Percentiles rank a stretch among this genome's conserved stretches.
These are phyloP conservation scores for Penicillium silybi DNA, from an alignment of 495 filamentous ascomycete species.

Conservation along the genomic window DNA sequence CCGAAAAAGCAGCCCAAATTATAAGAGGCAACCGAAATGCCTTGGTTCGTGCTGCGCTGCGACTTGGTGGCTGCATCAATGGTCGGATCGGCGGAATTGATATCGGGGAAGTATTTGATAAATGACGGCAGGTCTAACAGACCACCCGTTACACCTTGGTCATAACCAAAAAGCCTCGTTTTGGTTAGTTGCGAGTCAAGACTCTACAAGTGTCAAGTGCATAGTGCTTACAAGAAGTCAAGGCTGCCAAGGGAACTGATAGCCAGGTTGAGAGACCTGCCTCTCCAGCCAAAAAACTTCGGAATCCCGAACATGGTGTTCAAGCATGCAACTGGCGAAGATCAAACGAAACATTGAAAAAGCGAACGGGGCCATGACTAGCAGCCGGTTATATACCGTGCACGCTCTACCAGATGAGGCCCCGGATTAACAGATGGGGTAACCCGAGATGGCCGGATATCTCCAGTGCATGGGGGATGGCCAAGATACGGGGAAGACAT, in stretches of 20 bases:
- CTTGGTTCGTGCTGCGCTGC: constrained; percentile 36
- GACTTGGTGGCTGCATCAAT: constrained; percentile 7
- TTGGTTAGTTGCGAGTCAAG: background rate
- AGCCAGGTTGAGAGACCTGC: constrained; percentile 59
- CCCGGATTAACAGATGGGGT: constrained; percentile 21
- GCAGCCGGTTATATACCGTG: constrained; percentile 21
- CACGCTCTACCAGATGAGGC: background rate
- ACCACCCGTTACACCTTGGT: constrained; percentile 55
- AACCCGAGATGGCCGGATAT: constrained; percentile 17
- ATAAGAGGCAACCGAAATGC: constrained; percentile 59
- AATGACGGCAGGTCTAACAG: constrained; percentile 53
- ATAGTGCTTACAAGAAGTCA: constrained; percentile 52
- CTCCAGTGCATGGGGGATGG: constrained; percentile 9
- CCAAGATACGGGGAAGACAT: constrained; percentile 23
- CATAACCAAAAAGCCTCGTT: constrained; percentile 49
- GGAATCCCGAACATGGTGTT: constrained; percentile 38
- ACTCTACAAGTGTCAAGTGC: background rate
- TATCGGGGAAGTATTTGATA: constrained; percentile 47
- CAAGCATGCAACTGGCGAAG: constrained; percentile 5
- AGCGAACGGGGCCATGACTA: constrained; percentile 2
- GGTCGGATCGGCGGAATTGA: constrained; percentile 15
- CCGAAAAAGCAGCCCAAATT: constrained; percentile 76
- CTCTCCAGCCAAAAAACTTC: constrained; percentile 59
- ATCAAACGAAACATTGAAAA: constrained; percentile 4
- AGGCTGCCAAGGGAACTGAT: constrained; percentile 64